phyloP scores from a whole-genome alignment of 495 filamentous ascomycete genomes.

The Neurospora pannonica region DNA sequence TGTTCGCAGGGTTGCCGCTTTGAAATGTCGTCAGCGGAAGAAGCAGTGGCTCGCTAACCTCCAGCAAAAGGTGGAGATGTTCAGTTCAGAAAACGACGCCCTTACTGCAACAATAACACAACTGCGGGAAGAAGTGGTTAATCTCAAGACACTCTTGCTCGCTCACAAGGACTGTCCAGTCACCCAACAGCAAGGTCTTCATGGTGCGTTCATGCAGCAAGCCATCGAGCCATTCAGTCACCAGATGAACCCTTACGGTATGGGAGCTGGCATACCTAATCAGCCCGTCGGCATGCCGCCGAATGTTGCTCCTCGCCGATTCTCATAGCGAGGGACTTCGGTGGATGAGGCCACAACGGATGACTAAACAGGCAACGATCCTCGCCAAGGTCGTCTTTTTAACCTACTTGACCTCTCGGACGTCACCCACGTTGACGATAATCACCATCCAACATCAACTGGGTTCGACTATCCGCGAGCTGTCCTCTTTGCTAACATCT shows the following conservation, averaged over 20 bases:
- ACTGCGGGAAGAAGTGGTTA: slow-evolving; percentile 88
- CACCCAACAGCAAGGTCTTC: slow-evolving; percentile 75
- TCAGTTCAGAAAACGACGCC: slow-evolving; percentile 80
- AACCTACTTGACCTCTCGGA: background rate
- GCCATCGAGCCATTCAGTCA: slow-evolving; percentile 40
- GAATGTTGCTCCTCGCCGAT: slow-evolving; percentile 28
- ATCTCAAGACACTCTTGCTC: slow-evolving; percentile 83
- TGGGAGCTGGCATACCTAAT: slow-evolving; percentile 44
- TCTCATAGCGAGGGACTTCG: slow-evolving; percentile 26
- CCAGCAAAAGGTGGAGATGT: slow-evolving; percentile 89
- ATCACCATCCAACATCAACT: background rate
- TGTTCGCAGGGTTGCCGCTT: slow-evolving; percentile 68
- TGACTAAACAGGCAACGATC: background rate
- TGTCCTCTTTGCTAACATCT: background rate
- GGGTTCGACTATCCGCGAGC: background rate
- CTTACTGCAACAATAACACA: slow-evolving; percentile 73
- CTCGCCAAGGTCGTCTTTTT: background rate
- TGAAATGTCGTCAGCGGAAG: slow-evolving; percentile 96
- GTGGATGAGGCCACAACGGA: background rate
- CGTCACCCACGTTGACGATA: background rate
- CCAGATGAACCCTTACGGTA: slow-evolving; percentile 65
- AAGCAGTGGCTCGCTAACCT: slow-evolving; percentile 98
- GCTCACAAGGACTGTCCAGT: slow-evolving; percentile 97
- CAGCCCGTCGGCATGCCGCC: slow-evolving; percentile 41
- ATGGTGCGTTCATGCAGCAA: slow-evolving; percentile 55